Percentiles rank a stretch among this genome's conserved stretches.
Conservation (phyloP, 257 asterid genomes). For the Lycium ferocissimum region DNA sequence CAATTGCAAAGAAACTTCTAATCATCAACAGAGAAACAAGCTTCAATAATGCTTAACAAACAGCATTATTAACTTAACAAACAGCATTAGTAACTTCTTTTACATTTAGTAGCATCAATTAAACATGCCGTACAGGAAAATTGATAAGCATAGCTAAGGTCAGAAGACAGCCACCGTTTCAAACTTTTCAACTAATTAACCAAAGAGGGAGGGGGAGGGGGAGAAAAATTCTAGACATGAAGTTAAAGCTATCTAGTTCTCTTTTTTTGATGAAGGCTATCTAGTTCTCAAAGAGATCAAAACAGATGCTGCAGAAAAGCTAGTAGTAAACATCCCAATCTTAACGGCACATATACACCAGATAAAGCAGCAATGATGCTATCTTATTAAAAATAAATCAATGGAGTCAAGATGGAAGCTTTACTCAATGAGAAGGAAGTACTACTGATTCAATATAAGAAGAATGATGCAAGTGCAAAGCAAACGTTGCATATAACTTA, state of each 20-base stretch:
- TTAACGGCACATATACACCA: neutral
- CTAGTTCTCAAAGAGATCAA: neutral
- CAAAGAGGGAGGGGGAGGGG: neutral
- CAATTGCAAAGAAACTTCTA: neutral
- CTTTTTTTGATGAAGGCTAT: too few relatives aligned
- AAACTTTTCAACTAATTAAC: neutral
- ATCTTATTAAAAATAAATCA: neutral
- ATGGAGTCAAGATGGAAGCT: neutral
- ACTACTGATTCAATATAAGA: neutral
- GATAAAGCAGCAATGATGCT: conserved; percentile 16
- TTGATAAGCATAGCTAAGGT: neutral
- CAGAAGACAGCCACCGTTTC: neutral
- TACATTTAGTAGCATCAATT: neutral
- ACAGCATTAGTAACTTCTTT: neutral
- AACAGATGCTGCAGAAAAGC: neutral
- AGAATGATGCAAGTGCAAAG: conserved; percentile 14
- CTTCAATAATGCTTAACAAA: neutral
- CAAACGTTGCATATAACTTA: neutral
- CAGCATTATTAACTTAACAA: too few relatives aligned
- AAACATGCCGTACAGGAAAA: neutral
- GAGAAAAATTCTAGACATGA: neutral
- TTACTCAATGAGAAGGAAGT: neutral
- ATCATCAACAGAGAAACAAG: neutral
- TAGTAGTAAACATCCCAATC: neutral
- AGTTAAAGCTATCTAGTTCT: neutral